Percentiles rank a stretch among this genome's conserved stretches.
These are phyloP conservation scores for Metarhizium guizhouense DNA, from an alignment of 2,329 filamentous ascomycete genomes.

Conservation along the genomic window DNA sequence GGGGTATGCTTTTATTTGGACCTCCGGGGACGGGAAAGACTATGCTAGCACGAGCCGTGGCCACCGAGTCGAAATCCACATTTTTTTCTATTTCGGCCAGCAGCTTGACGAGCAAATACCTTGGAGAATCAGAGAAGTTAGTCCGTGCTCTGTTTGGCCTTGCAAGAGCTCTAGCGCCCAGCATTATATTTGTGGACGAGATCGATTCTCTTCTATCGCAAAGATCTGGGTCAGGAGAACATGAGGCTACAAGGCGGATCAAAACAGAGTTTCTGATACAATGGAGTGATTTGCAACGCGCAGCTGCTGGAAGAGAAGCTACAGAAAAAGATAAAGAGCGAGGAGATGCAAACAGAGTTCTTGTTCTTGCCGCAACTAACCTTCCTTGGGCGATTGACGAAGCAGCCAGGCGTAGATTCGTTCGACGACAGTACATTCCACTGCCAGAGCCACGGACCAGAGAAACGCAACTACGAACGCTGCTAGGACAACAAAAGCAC, in stretches of 20 bases:
- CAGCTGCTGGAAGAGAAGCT: slow-evolving; percentile 75
- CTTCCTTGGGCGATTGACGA: slow-evolving; percentile 97
- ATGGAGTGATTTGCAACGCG: slow-evolving; percentile 89
- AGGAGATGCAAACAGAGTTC: slow-evolving; percentile 77
- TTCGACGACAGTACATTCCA: slow-evolving; percentile 90
- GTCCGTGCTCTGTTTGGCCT: slow-evolving; percentile 84
- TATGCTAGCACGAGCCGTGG: slow-evolving; percentile 86
- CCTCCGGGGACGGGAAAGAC: slow-evolving; percentile 98
- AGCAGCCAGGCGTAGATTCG: slow-evolving; percentile 82
- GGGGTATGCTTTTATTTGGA: slow-evolving; percentile 92
- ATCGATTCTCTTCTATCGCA: slow-evolving; percentile 90
- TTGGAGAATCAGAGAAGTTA: slow-evolving; percentile 93
- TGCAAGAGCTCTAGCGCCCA: slow-evolving; percentile 82
- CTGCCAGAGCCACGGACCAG: slow-evolving; percentile 79
- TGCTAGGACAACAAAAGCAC: slow-evolving; percentile 85
- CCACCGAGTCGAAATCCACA: slow-evolving; percentile 87
- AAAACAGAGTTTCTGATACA: slow-evolving; percentile 98
- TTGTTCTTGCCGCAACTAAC: slow-evolving; percentile 93
- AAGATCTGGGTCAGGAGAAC: slow-evolving; percentile 73
- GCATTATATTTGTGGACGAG: slow-evolving; percentile 97
- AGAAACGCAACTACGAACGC: slow-evolving; percentile 65
- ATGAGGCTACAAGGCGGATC: slow-evolving; percentile 86
- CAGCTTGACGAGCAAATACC: slow-evolving; percentile 88
- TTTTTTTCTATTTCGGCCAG: slow-evolving; percentile 97
- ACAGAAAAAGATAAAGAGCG: slow-evolving; percentile 56